Evolutionary conservation across 495 filamentous ascomycete species (phyloP).

Genomic region (Sporormia fimetaria): DNA sequence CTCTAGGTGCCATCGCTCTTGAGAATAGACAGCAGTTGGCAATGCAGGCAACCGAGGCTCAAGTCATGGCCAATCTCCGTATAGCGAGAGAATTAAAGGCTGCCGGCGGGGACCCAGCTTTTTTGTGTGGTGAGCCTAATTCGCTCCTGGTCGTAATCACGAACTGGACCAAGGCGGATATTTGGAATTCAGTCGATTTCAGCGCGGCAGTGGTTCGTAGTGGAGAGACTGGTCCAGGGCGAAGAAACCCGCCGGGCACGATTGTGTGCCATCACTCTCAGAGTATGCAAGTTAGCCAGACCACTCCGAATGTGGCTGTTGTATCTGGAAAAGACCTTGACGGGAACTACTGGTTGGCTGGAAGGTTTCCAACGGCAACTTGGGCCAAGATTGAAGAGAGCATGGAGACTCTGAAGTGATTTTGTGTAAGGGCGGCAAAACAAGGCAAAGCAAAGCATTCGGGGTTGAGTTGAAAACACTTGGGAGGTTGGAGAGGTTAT

Average conservation of each 20-base stretch:
- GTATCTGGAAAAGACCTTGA: slow-evolving; percentile 8
- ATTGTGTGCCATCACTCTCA: slow-evolving; percentile 5
- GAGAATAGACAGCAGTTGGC: slow-evolving; percentile 7
- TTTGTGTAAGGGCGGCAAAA: no score
- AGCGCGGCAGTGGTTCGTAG: slow-evolving; percentile 4
- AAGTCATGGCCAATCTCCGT: slow-evolving; percentile 10
- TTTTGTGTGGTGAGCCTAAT: slow-evolving; percentile 7
- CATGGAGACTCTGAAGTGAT: neutral
- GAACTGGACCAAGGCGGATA: slow-evolving; percentile 6
- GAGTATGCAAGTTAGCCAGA: slow-evolving; percentile 1
- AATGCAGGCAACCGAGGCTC: slow-evolving; percentile 5
- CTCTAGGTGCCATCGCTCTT: slow-evolving; percentile 7
- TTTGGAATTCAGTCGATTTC: slow-evolving; percentile 8
- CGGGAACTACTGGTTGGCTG: slow-evolving; percentile 7
- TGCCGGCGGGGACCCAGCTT: neutral
- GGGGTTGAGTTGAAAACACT: no score
- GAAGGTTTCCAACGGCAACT: neutral
- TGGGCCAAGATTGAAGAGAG: slow-evolving; percentile 12
- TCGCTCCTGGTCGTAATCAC: slow-evolving; percentile 10
- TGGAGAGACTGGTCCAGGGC: neutral
- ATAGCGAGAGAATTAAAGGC: neutral
- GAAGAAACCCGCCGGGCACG: slow-evolving; percentile 10
- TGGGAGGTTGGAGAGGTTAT: no score
- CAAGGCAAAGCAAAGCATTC: no score
- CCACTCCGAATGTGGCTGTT: slow-evolving; percentile 5